Percentiles rank a stretch among this genome's conserved stretches.
Conservation (phyloP, 164 flowering plant genomes). For the Chloranthus sessilifolius region DNA sequence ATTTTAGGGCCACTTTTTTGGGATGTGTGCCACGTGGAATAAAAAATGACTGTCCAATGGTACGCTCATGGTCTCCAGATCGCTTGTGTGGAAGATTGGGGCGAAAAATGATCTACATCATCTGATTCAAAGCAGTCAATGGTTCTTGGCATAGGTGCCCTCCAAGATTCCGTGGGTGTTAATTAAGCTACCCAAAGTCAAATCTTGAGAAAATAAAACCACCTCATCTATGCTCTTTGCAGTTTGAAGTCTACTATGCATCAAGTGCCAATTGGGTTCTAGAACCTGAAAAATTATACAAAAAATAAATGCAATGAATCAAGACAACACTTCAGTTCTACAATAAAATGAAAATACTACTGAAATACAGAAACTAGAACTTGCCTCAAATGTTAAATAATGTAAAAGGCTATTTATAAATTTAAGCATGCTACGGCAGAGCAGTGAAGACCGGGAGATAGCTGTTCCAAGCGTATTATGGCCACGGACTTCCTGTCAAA, state of each 20-base stretch:
- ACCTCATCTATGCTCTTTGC: slow-evolving; percentile 99
- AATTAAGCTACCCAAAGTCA: too few species aligned
- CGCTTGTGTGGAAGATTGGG: too few species aligned
- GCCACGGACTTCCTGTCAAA: slow-evolving; percentile 69
- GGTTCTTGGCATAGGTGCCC: too few species aligned
- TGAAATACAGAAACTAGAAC: slow-evolving; percentile 10
- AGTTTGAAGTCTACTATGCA: slow-evolving; percentile 70
- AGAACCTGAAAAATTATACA: slow-evolving; percentile 58
- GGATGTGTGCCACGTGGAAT: too few species aligned
- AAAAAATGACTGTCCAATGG: too few species aligned
- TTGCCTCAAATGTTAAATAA: slow-evolving; percentile 90
- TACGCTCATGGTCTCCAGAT: too few species aligned
- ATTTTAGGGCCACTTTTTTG: too few species aligned
- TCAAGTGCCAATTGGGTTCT: slow-evolving; percentile 94
- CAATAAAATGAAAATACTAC: neutral
- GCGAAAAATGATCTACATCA: too few species aligned
- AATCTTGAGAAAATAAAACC: slow-evolving; percentile 7
- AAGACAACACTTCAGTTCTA: too few species aligned
- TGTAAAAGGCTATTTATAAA: slow-evolving; percentile 93
- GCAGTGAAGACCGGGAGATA: slow-evolving; percentile 72
- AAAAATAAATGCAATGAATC: too few species aligned
- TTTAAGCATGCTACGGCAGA: slow-evolving; percentile 92
- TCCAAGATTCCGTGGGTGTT: too few species aligned
- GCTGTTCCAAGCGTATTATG: slow-evolving; percentile 68
- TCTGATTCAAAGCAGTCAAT: too few species aligned